Evolutionary conservation across 805 yeast genomes (phyloP).

Genomic region (Candida vartiovaarae): DNA sequence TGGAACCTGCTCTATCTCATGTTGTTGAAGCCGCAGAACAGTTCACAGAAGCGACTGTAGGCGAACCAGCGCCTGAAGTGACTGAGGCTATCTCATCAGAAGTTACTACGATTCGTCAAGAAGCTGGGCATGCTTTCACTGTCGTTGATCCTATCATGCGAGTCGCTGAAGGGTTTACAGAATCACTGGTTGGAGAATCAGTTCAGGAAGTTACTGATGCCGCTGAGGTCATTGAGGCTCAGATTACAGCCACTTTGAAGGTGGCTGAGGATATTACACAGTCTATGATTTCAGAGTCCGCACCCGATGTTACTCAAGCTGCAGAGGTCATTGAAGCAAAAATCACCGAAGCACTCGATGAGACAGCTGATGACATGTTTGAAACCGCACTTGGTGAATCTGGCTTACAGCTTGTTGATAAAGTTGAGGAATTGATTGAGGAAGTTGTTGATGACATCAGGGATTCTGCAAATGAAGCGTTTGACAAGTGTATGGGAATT

Average conservation of each 20-base stretch:
- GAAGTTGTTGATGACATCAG: conserved; percentile 2
- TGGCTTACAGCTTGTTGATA: conserved; percentile 6
- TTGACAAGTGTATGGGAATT: background rate
- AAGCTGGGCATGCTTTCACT: too few species aligned
- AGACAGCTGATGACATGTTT: conserved; percentile 5
- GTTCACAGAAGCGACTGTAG: background rate
- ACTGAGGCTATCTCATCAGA: background rate
- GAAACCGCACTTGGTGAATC: conserved; percentile 14
- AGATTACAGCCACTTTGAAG: too few species aligned
- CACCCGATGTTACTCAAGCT: background rate
- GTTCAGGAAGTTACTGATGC: too few species aligned
- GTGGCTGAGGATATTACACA: background rate
- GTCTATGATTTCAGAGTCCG: background rate
- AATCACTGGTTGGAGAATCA: too few species aligned
- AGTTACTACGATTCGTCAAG: too few species aligned
- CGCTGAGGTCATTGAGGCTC: too few species aligned
- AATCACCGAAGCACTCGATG: background rate
- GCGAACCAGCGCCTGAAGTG: conserved; percentile 1
- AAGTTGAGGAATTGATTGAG: conserved; percentile 5
- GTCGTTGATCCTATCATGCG: too few species aligned
- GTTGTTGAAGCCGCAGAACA: background rate
- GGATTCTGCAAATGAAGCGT: conserved; percentile 1
- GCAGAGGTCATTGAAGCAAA: background rate
- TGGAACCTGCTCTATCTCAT: background rate
- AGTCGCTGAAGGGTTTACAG: too few species aligned